Percentiles rank a stretch among this genome's conserved stretches.
Evolutionary conservation across 2,329 filamentous ascomycete species (phyloP).

Genomic region (Myriosclerotinia duriaeana): DNA sequence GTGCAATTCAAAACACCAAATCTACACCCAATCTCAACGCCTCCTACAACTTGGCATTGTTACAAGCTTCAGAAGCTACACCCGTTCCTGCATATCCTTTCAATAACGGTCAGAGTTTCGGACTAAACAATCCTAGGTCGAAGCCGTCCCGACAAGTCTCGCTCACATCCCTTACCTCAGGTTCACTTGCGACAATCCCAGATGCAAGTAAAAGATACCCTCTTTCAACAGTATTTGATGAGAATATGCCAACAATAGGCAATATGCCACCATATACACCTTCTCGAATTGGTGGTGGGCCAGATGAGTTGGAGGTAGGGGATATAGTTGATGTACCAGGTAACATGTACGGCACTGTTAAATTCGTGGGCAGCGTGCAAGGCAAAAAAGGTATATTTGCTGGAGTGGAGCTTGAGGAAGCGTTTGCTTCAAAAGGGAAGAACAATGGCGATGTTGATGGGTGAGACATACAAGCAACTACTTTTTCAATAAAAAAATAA

Average conservation of each 20-base stretch:
- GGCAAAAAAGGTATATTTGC: slow-evolving; percentile 91
- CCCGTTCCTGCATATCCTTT: slow-evolving; percentile 2
- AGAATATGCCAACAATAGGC: slow-evolving; percentile 42
- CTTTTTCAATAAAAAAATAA: slow-evolving; percentile 15
- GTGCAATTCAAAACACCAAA: slow-evolving; percentile 43
- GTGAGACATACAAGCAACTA: slow-evolving; percentile 51
- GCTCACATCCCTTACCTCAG: slow-evolving; percentile 65
- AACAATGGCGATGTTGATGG: slow-evolving; percentile 96
- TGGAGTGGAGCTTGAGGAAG: slow-evolving; percentile 81
- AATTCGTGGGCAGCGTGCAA: slow-evolving; percentile 81
- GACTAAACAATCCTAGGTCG: slow-evolving; percentile 7
- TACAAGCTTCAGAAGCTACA: slow-evolving; percentile 24
- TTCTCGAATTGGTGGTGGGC: slow-evolving; percentile 48
- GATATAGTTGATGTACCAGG: slow-evolving; percentile 90
- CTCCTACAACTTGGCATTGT: slow-evolving; percentile 29
- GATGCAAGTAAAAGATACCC: slow-evolving; percentile 66
- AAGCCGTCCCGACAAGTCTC: slow-evolving; percentile 62
- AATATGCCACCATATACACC: slow-evolving; percentile 58
- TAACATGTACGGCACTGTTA: slow-evolving; percentile 85
- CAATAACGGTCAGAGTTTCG: slow-evolving; percentile 14
- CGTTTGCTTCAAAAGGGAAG: slow-evolving; percentile 83
- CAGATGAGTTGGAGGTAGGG: slow-evolving; percentile 65
- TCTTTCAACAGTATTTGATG: slow-evolving; percentile 54
- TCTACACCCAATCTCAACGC: slow-evolving; percentile 60
- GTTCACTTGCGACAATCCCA: slow-evolving; percentile 63